A percentile compares a stretch with the other conserved stretches of the same genome.
Evolutionary conservation across 169 alveolate genomes (phyloP).

Genomic region (Cryptosporidium felis): DNA sequence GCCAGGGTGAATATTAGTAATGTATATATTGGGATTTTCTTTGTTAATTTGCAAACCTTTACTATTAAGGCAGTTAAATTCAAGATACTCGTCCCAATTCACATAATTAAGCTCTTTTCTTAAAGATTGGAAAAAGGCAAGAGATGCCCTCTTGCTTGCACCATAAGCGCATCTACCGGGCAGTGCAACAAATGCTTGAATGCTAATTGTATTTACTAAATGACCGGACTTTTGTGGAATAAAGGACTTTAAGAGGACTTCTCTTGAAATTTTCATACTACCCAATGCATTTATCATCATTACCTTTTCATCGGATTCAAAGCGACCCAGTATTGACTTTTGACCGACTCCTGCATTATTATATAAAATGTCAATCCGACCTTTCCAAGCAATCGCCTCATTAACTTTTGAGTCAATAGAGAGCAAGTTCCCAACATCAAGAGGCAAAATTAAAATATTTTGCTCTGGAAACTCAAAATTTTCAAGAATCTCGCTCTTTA

Average conservation of each 20-base stretch:
- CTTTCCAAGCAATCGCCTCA: constrained; percentile 53
- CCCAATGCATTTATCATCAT: constrained; percentile 37
- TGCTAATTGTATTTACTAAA: constrained; percentile 46
- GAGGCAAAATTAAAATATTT: constrained; percentile 5
- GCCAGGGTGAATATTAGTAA: constrained; percentile 57
- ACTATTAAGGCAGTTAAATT: neutral
- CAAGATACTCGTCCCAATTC: constrained; percentile 59
- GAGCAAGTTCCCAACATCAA: constrained; percentile 26
- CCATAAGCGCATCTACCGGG: constrained; percentile 70
- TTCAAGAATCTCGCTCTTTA: constrained; percentile 18
- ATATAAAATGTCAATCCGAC: constrained; percentile 29
- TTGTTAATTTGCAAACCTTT: no score
- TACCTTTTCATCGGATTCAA: constrained; percentile 50
- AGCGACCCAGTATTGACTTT: constrained; percentile 28
- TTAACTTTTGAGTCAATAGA: constrained; percentile 29
- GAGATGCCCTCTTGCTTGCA: constrained; percentile 51
- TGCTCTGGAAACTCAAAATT: constrained; percentile 10
- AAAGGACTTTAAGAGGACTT: constrained; percentile 28
- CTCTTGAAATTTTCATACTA: constrained; percentile 20
- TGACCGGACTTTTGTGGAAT: constrained; percentile 67
- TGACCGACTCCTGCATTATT: constrained; percentile 67
- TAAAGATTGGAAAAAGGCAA: constrained; percentile 35
- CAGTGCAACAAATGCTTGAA: constrained; percentile 40
- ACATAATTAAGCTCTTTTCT: constrained; percentile 21
- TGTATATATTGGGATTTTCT: constrained; percentile 28